Evolutionary conservation across 345 rosid genomes (phyloP), one percentile per base, ranked within the genome.

Genomic region (Sapria himalayana): DNA sequence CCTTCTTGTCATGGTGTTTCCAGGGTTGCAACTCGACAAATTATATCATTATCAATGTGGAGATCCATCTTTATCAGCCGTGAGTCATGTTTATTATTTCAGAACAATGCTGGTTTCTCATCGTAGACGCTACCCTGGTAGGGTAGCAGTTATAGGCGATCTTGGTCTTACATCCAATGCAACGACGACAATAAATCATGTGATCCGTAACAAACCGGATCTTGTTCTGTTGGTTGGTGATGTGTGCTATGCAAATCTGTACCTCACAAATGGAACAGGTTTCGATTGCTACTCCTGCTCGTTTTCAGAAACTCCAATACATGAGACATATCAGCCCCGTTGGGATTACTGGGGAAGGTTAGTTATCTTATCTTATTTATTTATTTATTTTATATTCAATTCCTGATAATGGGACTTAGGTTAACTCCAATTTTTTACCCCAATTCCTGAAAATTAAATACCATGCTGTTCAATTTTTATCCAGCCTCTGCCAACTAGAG

Each of bases 311-410:
- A 68, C 92, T 17, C 84, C 86, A 5, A 77, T 81, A 39, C 58
- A 93, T 39, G 92, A 85, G 68, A 63, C 84, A 2, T 77, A 69
- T 71, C 96, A 85, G 51, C 93, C 92, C 31, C 91, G 91, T 5
- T 85, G 96, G 93, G 96, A 85, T 53, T 85, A 74, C 3, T 71
- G 93, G 93, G 91, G 93, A 67, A 74, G 93, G 93, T 85, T 65
- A 47, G 33, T 7, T 18, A 45, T 37, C 25, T 49, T 9, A n/a
- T 31, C 15, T 12, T 9, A 31, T 16, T 19, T 15, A 21, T 14
- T 16, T 25, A 15, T 25, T n/a, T 25, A 2, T 19, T 20, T 23
- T 7, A 22, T 2, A 38, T 37, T 5, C 9, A 38, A 15, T 18
- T 19, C 22, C n/a, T 31, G 11, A 9, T 16, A 1, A 33, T 33